Evolutionary conservation across 164 flowering plant species (phyloP), one percentile per base, ranked within the genome.

Genomic region (Liquidambar formosana): DNA sequence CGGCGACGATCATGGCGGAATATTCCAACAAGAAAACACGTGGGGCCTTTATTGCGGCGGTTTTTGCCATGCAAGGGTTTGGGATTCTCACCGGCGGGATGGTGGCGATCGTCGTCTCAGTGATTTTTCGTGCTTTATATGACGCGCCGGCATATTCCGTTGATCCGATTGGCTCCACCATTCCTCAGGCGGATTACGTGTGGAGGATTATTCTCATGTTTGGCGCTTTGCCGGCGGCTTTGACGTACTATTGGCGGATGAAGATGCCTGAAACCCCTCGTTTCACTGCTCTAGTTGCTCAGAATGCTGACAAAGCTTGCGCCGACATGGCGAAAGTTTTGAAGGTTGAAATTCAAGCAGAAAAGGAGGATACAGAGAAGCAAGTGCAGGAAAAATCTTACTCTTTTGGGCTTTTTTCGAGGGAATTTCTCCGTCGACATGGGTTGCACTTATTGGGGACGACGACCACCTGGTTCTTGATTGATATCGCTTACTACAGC

Each of bases 151-250:
- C 77, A 11, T 74, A 63, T 62, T 18, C 46, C 0, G 43, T 23
- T 0, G 73, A 74, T 54, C 65, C 77, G 0, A 6, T 57, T 0
- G 70, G 61, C 1, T 72, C 75, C 8, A 72, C 75, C 11, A 59
- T 66, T 12, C 70, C 66, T 0, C 65, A 72, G 19, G 74, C 71
- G 0, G 75, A 72, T 25, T 66, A 60, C 26, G 67, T 64, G 2
- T 72, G 75, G 75, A 43, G 77, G 46, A 69, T 74, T 21, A 69
- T 74, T 44, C 70, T 74, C 11, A 74, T 74, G 77, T 48, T 74
- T 10, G 77, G 77, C 0, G 73, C 77, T 0, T 10, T 69, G 27
- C 73, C 73, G 6, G 77, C 73, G 14, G 61, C 54, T 14, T 5
- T 69, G 53, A 74, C 72, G 0, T 74, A 22, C 14, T 69, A 74